Conservation (phyloP, 495 filamentous ascomycete species). For the Cetradonia linearis region DNA sequence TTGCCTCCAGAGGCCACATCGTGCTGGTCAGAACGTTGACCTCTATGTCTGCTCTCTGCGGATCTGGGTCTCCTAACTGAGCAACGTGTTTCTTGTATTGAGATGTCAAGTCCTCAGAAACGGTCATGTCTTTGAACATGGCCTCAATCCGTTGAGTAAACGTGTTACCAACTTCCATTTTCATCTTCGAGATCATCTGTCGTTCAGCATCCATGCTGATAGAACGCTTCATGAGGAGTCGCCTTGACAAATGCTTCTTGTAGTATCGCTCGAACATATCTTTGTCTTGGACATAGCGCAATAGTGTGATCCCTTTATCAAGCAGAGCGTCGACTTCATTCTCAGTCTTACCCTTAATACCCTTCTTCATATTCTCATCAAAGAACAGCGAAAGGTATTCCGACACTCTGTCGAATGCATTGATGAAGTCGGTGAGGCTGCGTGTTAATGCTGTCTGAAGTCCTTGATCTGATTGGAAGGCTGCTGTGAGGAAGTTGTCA, state of each 20-base stretch:
- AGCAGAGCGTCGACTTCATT: conserved; percentile 76
- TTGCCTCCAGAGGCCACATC: conserved; percentile 84
- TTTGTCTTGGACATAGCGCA: conserved; percentile 82
- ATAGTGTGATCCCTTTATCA: conserved; percentile 78
- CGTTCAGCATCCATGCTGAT: conserved; percentile 84
- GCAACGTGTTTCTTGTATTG: conserved; percentile 62
- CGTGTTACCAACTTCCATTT: conserved; percentile 83
- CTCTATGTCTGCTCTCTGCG: conserved; percentile 61
- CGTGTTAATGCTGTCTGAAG: conserved; percentile 71
- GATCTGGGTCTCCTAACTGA: conserved; percentile 51
- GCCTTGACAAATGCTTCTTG: conserved; percentile 87
- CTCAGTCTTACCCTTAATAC: conserved; percentile 86
- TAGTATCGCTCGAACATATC: conserved; percentile 97
- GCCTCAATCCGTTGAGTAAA: conserved; percentile 89
- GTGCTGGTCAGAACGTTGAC: conserved; percentile 85
- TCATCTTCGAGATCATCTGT: conserved; percentile 94
- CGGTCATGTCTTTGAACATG: conserved; percentile 97
- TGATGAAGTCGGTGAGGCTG: conserved; percentile 87
- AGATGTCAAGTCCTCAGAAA: conserved; percentile 73
- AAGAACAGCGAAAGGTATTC: conserved; percentile 96
- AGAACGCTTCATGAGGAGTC: conserved; percentile 76
- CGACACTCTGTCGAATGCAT: conserved; percentile 66
- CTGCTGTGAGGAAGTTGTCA: conserved; percentile 58
- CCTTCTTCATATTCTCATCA: conserved; percentile 90
- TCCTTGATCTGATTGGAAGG: conserved; percentile 64